Base-by-base conservation (phyloP, 495 filamentous ascomycete genomes). In the Oidiodendron maius region DNA sequence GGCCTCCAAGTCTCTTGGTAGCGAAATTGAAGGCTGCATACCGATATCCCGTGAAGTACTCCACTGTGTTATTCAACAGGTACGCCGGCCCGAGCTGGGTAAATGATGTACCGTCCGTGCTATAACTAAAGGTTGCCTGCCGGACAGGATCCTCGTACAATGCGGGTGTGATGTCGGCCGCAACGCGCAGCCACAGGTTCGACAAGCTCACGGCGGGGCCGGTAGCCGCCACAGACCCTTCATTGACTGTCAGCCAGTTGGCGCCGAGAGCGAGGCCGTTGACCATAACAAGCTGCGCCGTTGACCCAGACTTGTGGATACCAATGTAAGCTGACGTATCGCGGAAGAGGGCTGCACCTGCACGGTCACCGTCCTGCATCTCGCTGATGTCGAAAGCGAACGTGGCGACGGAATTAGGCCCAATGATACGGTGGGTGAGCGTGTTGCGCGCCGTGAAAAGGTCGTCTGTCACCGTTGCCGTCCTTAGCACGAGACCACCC, bases 1-100 rank as follows among this genome's bases (percentile, higher is more conserved):
- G 8, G 0, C 77, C 78, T 0, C 77, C 77, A 3, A 78, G 53
- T 5, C 47, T 61, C 40, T 68, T 65, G 1, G 76, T 82, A 0
- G 75, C 78, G 59, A 65, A 75, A 52, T 80, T 80, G 51, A 82
- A 81, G 12, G 78, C 67, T 0, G 64, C 77, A 55, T 62, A 82
- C 8, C 75, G 66, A 61, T 80, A 79, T 1, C 75, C 78, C 36
- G 69, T 67, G 44, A 79, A 82, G 56, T 67, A 75, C 10, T 59
- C 46, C 68, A 67, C 78, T 13, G 61, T 58, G 16, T 64, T 78
- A 35, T 53, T 68, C 66, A 80, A 55, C 5, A 54, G 42, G 28
- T 66, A 72, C 0, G 50, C 47, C 1, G 44, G 40, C 0, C 78
- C 78, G 1, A 82, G 39, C 9, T 53, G 51, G 0, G 49, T 63